Evolutionary conservation across 2,329 filamentous ascomycete genomes (phyloP).

Genomic region (Cadophora luteo-olivacea): DNA sequence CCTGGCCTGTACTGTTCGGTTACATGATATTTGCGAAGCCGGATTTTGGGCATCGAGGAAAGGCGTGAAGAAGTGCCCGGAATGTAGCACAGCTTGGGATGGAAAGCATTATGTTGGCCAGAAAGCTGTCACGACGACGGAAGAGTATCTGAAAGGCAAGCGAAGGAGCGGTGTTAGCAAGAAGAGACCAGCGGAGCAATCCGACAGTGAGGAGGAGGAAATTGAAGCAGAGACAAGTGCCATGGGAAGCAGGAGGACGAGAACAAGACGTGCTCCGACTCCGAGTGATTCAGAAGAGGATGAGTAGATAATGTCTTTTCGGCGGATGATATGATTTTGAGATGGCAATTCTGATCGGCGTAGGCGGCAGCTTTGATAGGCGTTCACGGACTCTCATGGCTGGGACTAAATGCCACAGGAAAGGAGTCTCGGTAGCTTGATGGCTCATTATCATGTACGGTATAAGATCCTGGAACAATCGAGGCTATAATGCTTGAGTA

Average conservation of each 20-base stretch:
- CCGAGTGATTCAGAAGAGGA: slow-evolving; percentile 15
- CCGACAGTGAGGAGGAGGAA: slow-evolving; percentile 27
- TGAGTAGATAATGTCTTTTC: background rate
- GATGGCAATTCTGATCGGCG: background rate
- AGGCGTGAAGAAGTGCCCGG: slow-evolving; percentile 65
- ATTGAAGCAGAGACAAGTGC: slow-evolving; percentile 18
- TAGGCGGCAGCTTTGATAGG: no score
- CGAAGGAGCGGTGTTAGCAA: slow-evolving; percentile 40
- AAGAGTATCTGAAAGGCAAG: slow-evolving; percentile 43
- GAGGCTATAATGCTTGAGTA: background rate
- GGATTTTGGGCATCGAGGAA: slow-evolving; percentile 70
- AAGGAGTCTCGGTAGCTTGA: background rate
- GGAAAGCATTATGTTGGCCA: slow-evolving; percentile 45
- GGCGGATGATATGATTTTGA: background rate
- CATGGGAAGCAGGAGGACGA: slow-evolving; percentile 16
- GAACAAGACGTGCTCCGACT: slow-evolving; percentile 17
- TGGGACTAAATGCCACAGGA: background rate
- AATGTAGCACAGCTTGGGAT: slow-evolving; percentile 59
- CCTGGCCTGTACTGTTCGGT: slow-evolving; percentile 68
- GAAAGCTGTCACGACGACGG: slow-evolving; percentile 43
- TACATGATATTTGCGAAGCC: slow-evolving; percentile 79
- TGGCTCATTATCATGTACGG: background rate
- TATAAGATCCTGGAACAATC: no score
- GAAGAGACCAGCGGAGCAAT: slow-evolving; percentile 21
- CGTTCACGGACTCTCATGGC: background rate